Conservation (phyloP, 495 filamentous ascomycete species). For the Letharia columbiana region DNA sequence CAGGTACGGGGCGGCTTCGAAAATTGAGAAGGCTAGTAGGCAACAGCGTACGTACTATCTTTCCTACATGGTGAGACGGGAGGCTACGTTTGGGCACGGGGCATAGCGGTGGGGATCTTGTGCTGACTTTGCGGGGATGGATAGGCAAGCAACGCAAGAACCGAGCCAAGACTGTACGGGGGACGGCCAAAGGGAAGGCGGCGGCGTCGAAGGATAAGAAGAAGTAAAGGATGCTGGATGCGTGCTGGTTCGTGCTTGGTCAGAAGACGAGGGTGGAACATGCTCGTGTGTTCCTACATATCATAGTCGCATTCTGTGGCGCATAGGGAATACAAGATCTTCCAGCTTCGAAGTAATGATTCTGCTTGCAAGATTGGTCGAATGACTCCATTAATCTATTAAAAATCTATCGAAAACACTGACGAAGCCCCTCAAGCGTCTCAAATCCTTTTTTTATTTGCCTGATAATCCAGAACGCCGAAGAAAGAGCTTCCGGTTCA, state of each 20-base stretch:
- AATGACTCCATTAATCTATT: conserved; percentile 7
- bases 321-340: conserved; percentile 17
- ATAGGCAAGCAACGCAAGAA: conserved; percentile 99
- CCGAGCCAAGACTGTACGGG: conserved; percentile 94
- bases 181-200: conserved; percentile 85
- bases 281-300: conserved; percentile 12
- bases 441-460: background rate
- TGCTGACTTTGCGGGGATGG: conserved; percentile 5
- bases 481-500: background rate
- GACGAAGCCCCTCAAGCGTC: background rate
- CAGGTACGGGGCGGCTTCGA: conserved; percentile 77
- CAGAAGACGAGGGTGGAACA: conserved; percentile 5
- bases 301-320: conserved; percentile 17
- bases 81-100: background rate
- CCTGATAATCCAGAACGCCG: background rate
- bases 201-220: conserved; percentile 68
- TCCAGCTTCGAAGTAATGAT: background rate
- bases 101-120: background rate
- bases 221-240: conserved; percentile 34
- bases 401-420: background rate
- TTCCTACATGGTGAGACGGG: background rate
- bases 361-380: background rate
- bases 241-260: conserved; percentile 27
- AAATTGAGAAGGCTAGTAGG: conserved; percentile 92
- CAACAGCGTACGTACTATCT: conserved; percentile 83